phyloP scores from a whole-genome alignment of 75 land plant species.

The Azolla pinnata region DNA sequence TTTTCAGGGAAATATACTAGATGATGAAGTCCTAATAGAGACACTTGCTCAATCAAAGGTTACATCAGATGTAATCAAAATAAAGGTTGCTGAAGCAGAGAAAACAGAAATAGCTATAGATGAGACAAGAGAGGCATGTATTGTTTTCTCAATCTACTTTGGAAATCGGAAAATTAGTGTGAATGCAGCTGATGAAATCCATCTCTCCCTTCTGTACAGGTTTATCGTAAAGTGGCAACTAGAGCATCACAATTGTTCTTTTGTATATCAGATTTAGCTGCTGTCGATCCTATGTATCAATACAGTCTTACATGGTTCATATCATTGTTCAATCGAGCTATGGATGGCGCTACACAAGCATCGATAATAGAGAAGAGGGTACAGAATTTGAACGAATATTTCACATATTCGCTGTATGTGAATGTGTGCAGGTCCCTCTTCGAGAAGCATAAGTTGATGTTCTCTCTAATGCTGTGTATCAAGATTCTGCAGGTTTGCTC shows the following conservation, averaged over 20 bases:
- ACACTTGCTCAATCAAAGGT: conserved; percentile 31
- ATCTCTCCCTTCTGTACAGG: too few relatives aligned
- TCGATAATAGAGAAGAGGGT: conserved; percentile 19
- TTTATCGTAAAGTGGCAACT: conserved; percentile 30
- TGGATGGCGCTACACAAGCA: conserved; percentile 26
- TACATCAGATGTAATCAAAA: conserved; percentile 34
- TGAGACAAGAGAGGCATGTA: conserved; percentile 28
- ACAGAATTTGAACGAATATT: conserved; percentile 22
- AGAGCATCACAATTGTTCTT: conserved; percentile 34
- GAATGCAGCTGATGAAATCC: too few relatives aligned
- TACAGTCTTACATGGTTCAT: conserved; percentile 37
- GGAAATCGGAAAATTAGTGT: too few relatives aligned
- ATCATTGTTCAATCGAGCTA: conserved; percentile 20
- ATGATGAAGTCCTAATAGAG: conserved; percentile 34
- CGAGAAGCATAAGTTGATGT: conserved; percentile 38
- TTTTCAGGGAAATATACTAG: conserved; percentile 28
- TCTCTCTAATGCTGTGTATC: conserved; percentile 30
- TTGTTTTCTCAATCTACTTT: too few relatives aligned
- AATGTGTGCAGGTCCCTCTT: conserved; percentile 34
- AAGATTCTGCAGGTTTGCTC: conserved; percentile 33
- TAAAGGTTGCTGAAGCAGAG: conserved; percentile 30
- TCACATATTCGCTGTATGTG: conserved; percentile 32
- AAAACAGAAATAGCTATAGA: conserved; percentile 33
- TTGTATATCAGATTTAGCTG: conserved; percentile 33
- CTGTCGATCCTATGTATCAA: conserved; percentile 37